phyloP scores from a whole-genome alignment of 495 filamentous ascomycete genomes.

The Letharia lupina region DNA sequence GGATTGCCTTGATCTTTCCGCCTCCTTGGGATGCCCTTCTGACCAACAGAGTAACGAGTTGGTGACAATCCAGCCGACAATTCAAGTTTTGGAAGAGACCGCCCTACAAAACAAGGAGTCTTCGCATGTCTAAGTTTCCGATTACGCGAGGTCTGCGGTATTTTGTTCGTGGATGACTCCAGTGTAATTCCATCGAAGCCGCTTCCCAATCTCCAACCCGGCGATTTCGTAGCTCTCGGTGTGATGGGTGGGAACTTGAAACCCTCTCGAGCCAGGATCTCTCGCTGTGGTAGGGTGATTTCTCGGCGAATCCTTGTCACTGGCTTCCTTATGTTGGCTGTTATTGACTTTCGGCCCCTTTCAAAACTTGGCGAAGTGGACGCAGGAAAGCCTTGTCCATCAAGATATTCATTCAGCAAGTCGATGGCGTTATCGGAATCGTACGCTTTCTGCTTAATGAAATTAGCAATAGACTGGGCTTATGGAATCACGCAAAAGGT shows the following conservation, averaged over 20 bases:
- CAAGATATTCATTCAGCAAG: neutral
- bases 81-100: conserved; percentile 7
- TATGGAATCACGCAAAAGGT: neutral
- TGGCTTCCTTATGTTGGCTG: conserved; percentile 9
- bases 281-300: neutral
- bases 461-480: neutral
- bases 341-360: neutral
- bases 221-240: conserved; percentile 8
- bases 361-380: neutral
- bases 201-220: conserved; percentile 16
- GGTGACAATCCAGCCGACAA: neutral
- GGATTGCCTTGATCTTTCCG: neutral
- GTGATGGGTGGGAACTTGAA: conserved; percentile 17
- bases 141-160: neutral
- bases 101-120: neutral
- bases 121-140: neutral
- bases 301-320: conserved; percentile 3
- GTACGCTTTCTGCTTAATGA: neutral
- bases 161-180: neutral
- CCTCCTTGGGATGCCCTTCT: neutral
- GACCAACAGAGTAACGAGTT: neutral
- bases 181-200: conserved; percentile 14
- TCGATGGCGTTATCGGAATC: neutral
- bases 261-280: neutral
- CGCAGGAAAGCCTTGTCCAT: neutral